Evolutionary conservation across 2,329 filamentous ascomycete species (phyloP).

Genomic region (Trichoderma guizhouense): DNA sequence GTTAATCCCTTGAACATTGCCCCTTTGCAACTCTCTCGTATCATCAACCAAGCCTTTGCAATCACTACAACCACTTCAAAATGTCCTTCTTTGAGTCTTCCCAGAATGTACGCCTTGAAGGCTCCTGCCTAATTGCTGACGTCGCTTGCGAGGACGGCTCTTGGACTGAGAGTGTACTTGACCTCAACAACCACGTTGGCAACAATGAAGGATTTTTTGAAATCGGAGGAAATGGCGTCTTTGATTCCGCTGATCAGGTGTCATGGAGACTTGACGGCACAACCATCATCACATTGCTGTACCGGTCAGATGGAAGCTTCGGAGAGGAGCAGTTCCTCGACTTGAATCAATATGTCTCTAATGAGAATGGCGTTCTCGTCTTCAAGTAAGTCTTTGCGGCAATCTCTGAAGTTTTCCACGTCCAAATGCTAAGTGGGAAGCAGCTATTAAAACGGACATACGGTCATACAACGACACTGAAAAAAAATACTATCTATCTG

Average conservation of each 20-base stretch:
- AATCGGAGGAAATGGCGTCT: not conserved
- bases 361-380: constrained; percentile 1
- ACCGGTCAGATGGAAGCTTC: not conserved
- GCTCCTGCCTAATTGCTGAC: constrained; percentile 1
- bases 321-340: constrained; percentile 4
- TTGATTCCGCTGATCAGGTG: not conserved
- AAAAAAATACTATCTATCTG: too few relatives aligned
- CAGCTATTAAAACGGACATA: not conserved
- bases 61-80: not conserved
- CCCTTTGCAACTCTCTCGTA: not conserved
- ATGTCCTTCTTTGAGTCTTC: constrained; percentile 4
- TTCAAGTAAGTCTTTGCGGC: not conserved
- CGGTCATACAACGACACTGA: not conserved
- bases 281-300: not conserved
- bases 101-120: constrained; percentile 13
- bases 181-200: constrained; percentile 5
- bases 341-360: not conserved
- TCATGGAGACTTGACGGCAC: constrained; percentile 14
- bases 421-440: not conserved
- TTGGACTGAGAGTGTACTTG: not conserved
- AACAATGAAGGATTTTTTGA: constrained; percentile 7
- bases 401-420: not conserved
- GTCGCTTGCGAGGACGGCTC: not conserved
- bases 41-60: not conserved
- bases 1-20: too few relatives aligned